phyloP scores from a whole-genome alignment of 2,329 filamentous ascomycete species.

The Fusarium veterinarium region DNA sequence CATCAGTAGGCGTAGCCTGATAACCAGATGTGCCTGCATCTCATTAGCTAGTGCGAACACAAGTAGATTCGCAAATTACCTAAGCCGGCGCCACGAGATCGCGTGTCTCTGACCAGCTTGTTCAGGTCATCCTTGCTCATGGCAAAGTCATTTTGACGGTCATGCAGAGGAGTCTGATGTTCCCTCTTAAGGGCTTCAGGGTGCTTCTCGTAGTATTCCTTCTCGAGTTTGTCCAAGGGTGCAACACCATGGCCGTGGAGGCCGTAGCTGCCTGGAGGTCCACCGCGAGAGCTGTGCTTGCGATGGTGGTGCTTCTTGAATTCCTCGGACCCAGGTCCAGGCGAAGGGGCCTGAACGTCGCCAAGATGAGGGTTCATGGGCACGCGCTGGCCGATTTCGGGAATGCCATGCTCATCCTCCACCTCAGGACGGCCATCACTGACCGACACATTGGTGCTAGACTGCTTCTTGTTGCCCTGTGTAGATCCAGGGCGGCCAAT shows the following conservation, averaged over 20 bases:
- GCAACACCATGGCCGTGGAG: conserved; percentile 87
- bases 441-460: conserved; percentile 67
- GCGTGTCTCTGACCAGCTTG: conserved; percentile 83
- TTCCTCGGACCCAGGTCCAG: conserved; percentile 65
- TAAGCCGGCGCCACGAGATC: conserved; percentile 62
- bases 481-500: conserved; percentile 73
- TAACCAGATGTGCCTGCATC: conserved; percentile 72
- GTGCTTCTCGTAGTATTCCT: conserved; percentile 92
- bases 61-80: conserved; percentile 53
- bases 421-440: conserved; percentile 61
- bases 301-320: conserved; percentile 71
- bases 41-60: conserved; percentile 30
- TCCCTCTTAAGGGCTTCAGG: conserved; percentile 84
- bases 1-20: conserved; percentile 84
- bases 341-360: conserved; percentile 95
- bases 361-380: conserved; percentile 94
- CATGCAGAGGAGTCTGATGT: conserved; percentile 66
- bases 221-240: conserved; percentile 84
- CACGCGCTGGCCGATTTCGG: conserved; percentile 90
- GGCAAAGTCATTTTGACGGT: conserved; percentile 76
- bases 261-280: conserved; percentile 90
- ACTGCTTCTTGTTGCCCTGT: conserved; percentile 71
- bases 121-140: conserved; percentile 92
- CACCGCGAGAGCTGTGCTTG: conserved; percentile 76
- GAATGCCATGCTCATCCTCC: conserved; percentile 88